phyloP scores from a whole-genome alignment of 768 basidiomycete species.

The Suillus sp. region DNA sequence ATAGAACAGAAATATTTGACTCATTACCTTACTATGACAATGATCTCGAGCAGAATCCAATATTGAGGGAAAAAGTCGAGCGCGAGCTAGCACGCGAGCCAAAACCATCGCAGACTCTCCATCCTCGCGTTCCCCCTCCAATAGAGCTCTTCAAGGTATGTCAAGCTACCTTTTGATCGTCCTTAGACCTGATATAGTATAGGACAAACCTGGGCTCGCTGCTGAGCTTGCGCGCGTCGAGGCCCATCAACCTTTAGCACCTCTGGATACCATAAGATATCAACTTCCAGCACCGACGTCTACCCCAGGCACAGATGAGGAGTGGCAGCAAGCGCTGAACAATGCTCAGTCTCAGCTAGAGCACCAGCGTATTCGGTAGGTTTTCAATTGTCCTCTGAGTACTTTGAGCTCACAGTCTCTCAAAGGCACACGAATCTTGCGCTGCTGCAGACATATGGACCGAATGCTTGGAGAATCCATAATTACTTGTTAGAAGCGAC shows the following conservation, averaged over 20 bases:
- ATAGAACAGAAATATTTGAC: conserved; percentile 55
- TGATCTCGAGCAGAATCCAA: conserved; percentile 77
- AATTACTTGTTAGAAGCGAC: conserved; percentile 86
- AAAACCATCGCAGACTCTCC: conserved; percentile 58
- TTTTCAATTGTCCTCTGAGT: neutral
- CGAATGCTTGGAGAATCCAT: conserved; percentile 90
- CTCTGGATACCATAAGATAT: conserved; percentile 73
- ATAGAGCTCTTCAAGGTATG: conserved; percentile 70
- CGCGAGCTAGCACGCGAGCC: conserved; percentile 74
- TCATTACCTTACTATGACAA: conserved; percentile 95
- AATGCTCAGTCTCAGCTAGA: conserved; percentile 85
- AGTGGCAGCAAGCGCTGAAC: conserved; percentile 72
- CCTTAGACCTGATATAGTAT: conserved; percentile 8
- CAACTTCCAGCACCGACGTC: conserved; percentile 69
- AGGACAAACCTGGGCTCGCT: conserved; percentile 72
- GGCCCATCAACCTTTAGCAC: conserved; percentile 60
- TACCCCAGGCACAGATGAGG: conserved; percentile 66
- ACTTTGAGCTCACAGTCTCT: conserved; percentile 15
- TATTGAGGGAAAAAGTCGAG: conserved; percentile 74
- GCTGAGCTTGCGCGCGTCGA: conserved; percentile 79
- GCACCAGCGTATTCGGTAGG: conserved; percentile 80
- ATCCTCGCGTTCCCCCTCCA: conserved; percentile 71
- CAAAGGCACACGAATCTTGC: conserved; percentile 80
- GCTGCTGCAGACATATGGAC: conserved; percentile 81
- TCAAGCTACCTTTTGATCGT: conserved; percentile 20